Evolutionary conservation across 176 grass and related monocot species (phyloP).

Genomic region (Triticum dicoccoides): DNA sequence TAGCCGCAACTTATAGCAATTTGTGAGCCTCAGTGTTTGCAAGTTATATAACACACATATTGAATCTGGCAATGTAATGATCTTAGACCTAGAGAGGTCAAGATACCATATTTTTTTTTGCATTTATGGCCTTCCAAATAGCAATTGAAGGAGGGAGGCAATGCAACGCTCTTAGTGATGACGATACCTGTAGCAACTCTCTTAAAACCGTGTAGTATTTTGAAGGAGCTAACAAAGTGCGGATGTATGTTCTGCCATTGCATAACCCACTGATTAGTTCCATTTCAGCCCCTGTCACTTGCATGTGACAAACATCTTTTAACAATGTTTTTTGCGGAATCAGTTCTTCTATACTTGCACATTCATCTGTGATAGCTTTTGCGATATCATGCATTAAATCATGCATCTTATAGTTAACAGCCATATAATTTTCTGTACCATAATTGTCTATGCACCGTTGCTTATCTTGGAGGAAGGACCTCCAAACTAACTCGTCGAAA

Average conservation of each 20-base stretch:
- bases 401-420: constrained; percentile 5
- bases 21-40: not conserved
- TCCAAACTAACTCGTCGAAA: no score
- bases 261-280: not conserved
- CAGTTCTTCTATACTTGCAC: not conserved
- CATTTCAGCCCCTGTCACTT: not conserved
- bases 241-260: not conserved
- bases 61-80: not conserved
- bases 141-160: not conserved
- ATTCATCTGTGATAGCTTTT: not conserved
- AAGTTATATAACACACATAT: not conserved
- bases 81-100: not conserved
- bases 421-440: no score
- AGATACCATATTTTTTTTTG: not conserved
- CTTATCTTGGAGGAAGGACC: no score
- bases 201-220: not conserved
- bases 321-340: not conserved
- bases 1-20: no score
- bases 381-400: constrained; percentile 33
- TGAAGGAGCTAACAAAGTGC: not conserved
- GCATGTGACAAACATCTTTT: not conserved
- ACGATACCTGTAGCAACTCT: not conserved
- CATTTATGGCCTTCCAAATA: not conserved
- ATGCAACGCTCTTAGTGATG: not conserved
- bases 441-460: no score